Percentiles rank a stretch among this genome's conserved stretches.
phyloP scores from a whole-genome alignment of 2,329 filamentous ascomycete genomes.

The Beauveria brongniartii region DNA sequence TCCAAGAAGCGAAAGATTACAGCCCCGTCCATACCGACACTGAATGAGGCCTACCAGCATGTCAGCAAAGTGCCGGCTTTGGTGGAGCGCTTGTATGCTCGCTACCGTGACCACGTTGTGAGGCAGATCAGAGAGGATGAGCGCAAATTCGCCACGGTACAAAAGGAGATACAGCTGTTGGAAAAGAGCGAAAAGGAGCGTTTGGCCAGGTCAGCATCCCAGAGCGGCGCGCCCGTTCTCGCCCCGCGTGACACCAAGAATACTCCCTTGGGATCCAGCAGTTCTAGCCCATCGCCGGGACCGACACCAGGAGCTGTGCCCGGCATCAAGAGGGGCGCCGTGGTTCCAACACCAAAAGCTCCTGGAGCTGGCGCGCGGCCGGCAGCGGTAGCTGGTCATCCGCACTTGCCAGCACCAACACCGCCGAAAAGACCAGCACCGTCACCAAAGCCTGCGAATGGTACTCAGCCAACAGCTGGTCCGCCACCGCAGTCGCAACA shows the following conservation, averaged over 20 bases:
- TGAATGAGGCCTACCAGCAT: constrained; percentile 60
- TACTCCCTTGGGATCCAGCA: constrained; percentile 17
- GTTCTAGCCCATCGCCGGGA: constrained; percentile 18
- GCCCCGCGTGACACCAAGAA: constrained; percentile 26
- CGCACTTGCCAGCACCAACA: constrained; percentile 21
- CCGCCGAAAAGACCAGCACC: constrained; percentile 22
- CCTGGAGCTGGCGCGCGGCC: constrained; percentile 17
- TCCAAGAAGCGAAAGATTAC: constrained; percentile 69
- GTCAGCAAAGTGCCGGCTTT: constrained; percentile 60
- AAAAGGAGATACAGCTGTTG: constrained; percentile 60
- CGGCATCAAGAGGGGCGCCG: constrained; percentile 21
- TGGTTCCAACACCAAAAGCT: constrained; percentile 28
- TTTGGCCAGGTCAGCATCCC: constrained; percentile 28
- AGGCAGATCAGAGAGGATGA: constrained; percentile 68
- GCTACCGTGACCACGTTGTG: constrained; percentile 64
- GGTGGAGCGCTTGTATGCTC: constrained; percentile 64
- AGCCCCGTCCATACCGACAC: constrained; percentile 52
- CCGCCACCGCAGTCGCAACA: constrained; percentile 22
- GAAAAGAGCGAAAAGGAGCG: constrained; percentile 41
- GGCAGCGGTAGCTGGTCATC: constrained; percentile 21
- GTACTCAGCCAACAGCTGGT: constrained; percentile 27
- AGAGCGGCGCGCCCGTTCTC: constrained; percentile 24
- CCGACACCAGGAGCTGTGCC: constrained; percentile 15
- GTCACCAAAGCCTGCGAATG: constrained; percentile 23
- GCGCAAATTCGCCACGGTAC: constrained; percentile 52